These are phyloP conservation scores for Circinella minor DNA, from an alignment of 371 early-diverging fungal species.

Conservation along the genomic window DNA sequence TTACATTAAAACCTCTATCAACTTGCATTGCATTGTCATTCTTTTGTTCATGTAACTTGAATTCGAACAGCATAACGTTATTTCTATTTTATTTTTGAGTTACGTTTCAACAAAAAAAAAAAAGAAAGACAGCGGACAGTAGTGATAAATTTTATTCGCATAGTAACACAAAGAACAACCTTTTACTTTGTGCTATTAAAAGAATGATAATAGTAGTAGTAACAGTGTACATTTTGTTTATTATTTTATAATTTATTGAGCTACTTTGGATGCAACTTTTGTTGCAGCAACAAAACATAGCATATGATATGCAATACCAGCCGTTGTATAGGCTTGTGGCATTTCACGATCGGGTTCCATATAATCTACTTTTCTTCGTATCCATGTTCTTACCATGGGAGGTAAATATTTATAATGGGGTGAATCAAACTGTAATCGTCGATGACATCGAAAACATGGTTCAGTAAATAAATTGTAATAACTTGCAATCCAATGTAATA, in stretches of 20 bases:
- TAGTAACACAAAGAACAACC: too few relatives aligned
- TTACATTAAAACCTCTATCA: not conserved
- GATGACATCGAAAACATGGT: constrained; percentile 51
- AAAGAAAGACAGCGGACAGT: not conserved
- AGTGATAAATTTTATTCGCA: too few relatives aligned
- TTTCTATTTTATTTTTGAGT: too few relatives aligned
- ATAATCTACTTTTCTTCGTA: constrained; percentile 22
- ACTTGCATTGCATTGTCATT: not conserved
- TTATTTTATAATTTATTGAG: not conserved
- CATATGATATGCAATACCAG: constrained; percentile 41
- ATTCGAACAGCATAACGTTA: not conserved
- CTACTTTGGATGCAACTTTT: constrained; percentile 21
- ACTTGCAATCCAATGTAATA: constrained; percentile 49
- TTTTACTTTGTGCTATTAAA: too few relatives aligned
- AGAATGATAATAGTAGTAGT: too few relatives aligned
- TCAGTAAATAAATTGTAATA: constrained; percentile 42
- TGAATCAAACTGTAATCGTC: constrained; percentile 47
- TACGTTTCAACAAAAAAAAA: too few relatives aligned
- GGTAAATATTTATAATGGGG: constrained; percentile 49
- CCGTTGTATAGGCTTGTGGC: constrained; percentile 15
- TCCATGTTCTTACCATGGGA: constrained; percentile 53
- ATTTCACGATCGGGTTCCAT: constrained; percentile 16
- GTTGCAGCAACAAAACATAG: constrained; percentile 37
- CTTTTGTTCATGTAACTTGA: not conserved
- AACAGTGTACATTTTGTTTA: too few relatives aligned